Conservation (phyloP, 1,139 yeast genomes). For the Candida neerlandica region DNA sequence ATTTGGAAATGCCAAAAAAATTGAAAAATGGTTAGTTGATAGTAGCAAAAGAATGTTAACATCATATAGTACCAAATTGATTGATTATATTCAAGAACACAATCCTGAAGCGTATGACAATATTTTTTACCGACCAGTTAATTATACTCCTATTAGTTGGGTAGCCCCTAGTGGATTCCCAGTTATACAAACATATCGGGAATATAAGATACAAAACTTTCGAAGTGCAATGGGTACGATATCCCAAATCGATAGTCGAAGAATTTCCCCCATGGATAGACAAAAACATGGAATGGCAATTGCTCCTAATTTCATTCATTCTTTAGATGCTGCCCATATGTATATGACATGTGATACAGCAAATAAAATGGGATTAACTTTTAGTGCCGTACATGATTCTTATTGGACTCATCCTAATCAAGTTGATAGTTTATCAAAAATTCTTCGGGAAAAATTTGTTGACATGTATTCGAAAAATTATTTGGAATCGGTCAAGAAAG, state of each 20-base stretch:
- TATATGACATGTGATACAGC: constrained; percentile 37
- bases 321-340: constrained; percentile 46
- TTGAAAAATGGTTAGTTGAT: constrained; percentile 42
- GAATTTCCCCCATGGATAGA: constrained; percentile 28
- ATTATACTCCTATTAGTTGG: constrained; percentile 44
- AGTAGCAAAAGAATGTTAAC: constrained; percentile 33
- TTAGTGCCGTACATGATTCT: constrained; percentile 49
- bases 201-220: constrained; percentile 18
- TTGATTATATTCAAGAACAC: constrained; percentile 14
- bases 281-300: constrained; percentile 40
- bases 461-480: constrained; percentile 33
- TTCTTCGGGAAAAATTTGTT: constrained; percentile 39
- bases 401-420: constrained; percentile 46
- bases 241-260: constrained; percentile 1
- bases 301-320: constrained; percentile 51
- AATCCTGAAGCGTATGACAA: neutral
- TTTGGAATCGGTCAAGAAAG: constrained; percentile 28
- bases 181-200: constrained; percentile 39
- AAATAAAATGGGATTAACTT: constrained; percentile 22
- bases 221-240: constrained; percentile 7
- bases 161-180: constrained; percentile 47
- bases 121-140: constrained; percentile 9
- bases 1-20: constrained; percentile 35
- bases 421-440: constrained; percentile 27
- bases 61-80: constrained; percentile 27